These are phyloP conservation scores for Plantago rigida DNA, from an alignment of 305 asterid genomes.

Conservation along the genomic window DNA sequence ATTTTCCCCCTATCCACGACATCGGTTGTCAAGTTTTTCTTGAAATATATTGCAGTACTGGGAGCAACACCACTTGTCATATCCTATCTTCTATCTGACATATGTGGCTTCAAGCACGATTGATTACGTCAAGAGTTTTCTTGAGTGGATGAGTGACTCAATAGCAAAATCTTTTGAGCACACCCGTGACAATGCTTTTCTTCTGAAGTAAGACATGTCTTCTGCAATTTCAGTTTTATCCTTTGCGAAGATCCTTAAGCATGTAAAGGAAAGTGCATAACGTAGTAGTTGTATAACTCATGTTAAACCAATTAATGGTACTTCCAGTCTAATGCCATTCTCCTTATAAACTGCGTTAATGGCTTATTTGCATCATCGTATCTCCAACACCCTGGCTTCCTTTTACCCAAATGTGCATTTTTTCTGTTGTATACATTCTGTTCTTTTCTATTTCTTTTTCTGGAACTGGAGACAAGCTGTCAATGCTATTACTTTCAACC, in stretches of 20 bases:
- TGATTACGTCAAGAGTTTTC: conserved; percentile 86
- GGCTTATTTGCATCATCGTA: too few species aligned
- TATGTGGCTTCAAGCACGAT: conserved; percentile 84
- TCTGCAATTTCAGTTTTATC: conserved; percentile 22
- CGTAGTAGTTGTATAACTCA: not conserved
- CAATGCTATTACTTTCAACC: too few species aligned
- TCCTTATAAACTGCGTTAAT: not conserved
- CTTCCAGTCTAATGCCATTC: not conserved
- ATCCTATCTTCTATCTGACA: conserved; percentile 78
- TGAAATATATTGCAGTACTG: conserved; percentile 64
- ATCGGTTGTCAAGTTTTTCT: conserved; percentile 22
- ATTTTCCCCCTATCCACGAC: conserved; percentile 6
- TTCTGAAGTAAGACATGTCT: conserved; percentile 54
- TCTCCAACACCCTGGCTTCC: too few species aligned
- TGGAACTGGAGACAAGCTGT: too few species aligned
- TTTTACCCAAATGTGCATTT: too few species aligned
- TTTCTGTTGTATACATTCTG: too few species aligned
- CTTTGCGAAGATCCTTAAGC: conserved; percentile 18
- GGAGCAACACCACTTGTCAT: conserved; percentile 58
- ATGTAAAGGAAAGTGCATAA: conserved; percentile 9
- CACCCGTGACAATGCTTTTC: conserved; percentile 86
- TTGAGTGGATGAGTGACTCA: conserved; percentile 97
- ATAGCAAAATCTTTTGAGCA: conserved; percentile 89
- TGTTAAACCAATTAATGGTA: not conserved
- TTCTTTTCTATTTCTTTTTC: too few species aligned